Base-by-base conservation (phyloP, 2,329 filamentous ascomycete species). In the Xylaria sp. region DNA sequence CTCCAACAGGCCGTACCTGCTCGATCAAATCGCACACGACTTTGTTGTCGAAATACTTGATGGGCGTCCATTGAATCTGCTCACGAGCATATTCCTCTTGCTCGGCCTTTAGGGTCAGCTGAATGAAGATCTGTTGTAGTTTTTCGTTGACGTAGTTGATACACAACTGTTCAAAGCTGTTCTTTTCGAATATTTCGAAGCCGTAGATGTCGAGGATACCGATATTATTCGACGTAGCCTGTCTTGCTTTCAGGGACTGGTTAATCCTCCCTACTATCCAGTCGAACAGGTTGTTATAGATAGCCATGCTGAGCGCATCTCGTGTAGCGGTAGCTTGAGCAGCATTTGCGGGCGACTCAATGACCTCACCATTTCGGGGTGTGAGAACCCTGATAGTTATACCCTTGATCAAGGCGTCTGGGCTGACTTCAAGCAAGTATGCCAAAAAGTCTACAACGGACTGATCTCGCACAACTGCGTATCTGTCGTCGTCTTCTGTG, bases 61-160 rank as follows among this genome's bases (percentile, higher is more conserved):
- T 99, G 2, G 95, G 95, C 0, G 93, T 97, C 95, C 95, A 99
- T 74, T 96, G 89, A 74, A 99, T 99, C 81, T 98, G 89, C 77
- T 99, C 95, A 49, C 91, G 85, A 15, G 90, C 92, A 73, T 99
- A 99, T 76, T 99, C 95, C 70, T 99, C 95, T 79, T 99, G 95
- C 76, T 99, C 95, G 0, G 95, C 90, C 81, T 97, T 97, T 65
- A 99, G 79, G 0, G 95, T 99, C 70, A 99, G 82, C 77, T 99
- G 95, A 69, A 99, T 99, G 75, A 99, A 99, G 72, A 99, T 98
- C 74, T 99, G 95, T 78, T 99, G 95, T 60, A 99, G 82, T 78
- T 99, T 99, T 79, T 99, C 95, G 77, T 99, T 99, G 73, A 98
- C 96, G 73, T 98, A 99, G 81, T 99, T 99, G 84, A 99, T 99